phyloP scores from a whole-genome alignment of 2,329 filamentous ascomycete species.

The Pezicula radicicola region DNA sequence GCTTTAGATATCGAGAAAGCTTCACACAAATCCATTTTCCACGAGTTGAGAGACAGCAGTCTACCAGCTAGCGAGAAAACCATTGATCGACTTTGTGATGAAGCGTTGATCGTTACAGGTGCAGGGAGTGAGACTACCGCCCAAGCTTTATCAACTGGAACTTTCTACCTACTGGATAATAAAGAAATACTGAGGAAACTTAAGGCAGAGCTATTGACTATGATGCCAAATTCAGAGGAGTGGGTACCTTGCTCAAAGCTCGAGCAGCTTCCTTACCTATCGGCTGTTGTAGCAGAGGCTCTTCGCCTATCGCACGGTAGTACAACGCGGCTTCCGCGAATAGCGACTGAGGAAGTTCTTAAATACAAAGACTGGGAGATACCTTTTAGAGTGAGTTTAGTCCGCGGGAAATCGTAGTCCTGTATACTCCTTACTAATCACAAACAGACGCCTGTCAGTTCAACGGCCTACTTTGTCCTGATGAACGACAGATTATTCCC shows the following conservation, averaged over 20 bases:
- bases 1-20: not conserved
- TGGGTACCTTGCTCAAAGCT: conserved; percentile 12
- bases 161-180: conserved; percentile 15
- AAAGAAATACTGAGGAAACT: conserved; percentile 11
- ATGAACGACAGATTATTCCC: conserved; percentile 17
- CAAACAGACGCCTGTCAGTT: conserved; percentile 15
- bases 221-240: not conserved
- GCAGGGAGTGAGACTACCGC: conserved; percentile 22
- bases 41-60: conserved; percentile 17
- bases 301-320: conserved; percentile 9
- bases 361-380: conserved; percentile 11
- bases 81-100: conserved; percentile 13
- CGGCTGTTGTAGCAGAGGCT: conserved; percentile 3
- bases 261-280: conserved; percentile 20
- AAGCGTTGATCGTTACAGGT: conserved; percentile 22
- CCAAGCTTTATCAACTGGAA: conserved; percentile 8
- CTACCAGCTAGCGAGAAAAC: conserved; percentile 4
- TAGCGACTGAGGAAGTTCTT: conserved; percentile 7
- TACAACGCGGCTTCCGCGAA: conserved; percentile 10
- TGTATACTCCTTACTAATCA: conserved; percentile 10
- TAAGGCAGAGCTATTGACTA: conserved; percentile 10
- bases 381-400: conserved; percentile 8
- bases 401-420: not conserved
- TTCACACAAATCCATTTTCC: conserved; percentile 6
- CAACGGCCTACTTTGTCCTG: conserved; percentile 18